These are phyloP conservation scores for Diutina siamensis DNA, from an alignment of 1,139 yeast genomes.

Conservation along the genomic window DNA sequence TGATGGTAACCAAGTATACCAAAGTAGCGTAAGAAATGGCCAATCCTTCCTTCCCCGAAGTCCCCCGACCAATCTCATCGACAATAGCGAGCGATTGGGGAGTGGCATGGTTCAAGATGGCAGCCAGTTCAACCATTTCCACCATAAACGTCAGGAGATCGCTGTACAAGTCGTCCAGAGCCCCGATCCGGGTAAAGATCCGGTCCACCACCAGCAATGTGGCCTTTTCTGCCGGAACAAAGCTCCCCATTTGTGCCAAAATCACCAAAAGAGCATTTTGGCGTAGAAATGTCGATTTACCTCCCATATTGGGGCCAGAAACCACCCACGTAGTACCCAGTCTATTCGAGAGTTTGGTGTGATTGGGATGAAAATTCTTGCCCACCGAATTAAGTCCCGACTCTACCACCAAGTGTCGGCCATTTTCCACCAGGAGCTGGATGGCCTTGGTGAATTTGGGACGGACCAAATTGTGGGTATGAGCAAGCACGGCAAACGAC, in stretches of 20 bases:
- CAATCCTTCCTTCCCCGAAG: constrained; percentile 80
- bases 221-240: constrained; percentile 72
- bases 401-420: constrained; percentile 88
- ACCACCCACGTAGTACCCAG: constrained; percentile 46
- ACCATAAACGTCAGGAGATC: constrained; percentile 95
- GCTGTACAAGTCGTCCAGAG: constrained; percentile 79
- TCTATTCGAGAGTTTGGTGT: constrained; percentile 22
- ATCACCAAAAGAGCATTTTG: constrained; percentile 81
- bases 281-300: constrained; percentile 81
- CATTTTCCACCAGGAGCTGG: constrained; percentile 38
- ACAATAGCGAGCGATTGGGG: constrained; percentile 68
- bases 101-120: constrained; percentile 70
- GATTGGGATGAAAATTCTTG: constrained; percentile 53
- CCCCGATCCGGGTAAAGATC: constrained; percentile 80
- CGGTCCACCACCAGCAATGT: constrained; percentile 73
- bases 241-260: constrained; percentile 82
- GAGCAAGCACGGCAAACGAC: constrained; percentile 62
- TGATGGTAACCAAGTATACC: constrained; percentile 39
- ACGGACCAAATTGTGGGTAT: constrained; percentile 49
- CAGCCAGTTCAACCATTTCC: constrained; percentile 92
- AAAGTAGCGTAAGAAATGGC: constrained; percentile 84
- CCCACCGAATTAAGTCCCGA: constrained; percentile 45
- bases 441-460: constrained; percentile 49
- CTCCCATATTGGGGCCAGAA: constrained; percentile 98
- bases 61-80: constrained; percentile 96